A percentile compares a stretch with the other conserved stretches of the same genome.
phyloP scores from a whole-genome alignment of 2,329 filamentous ascomycete species.

The Neofusicoccum laricinum region DNA sequence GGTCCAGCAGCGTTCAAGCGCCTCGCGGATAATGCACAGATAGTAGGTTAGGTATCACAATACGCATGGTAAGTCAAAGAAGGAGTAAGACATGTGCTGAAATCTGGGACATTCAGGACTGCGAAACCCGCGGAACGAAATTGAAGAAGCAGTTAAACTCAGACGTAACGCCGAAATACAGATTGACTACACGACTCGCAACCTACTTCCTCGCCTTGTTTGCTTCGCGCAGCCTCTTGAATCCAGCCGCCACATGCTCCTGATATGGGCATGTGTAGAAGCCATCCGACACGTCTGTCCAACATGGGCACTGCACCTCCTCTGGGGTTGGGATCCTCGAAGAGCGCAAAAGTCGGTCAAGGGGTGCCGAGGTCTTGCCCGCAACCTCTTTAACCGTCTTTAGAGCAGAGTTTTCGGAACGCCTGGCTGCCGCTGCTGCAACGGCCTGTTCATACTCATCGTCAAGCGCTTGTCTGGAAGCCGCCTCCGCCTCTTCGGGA shows the following conservation, averaged over 20 bases:
- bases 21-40: neutral
- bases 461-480: neutral
- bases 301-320: neutral
- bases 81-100: too few species aligned
- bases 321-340: neutral
- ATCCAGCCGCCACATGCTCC: neutral
- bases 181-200: neutral
- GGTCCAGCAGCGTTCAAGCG: neutral
- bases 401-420: neutral
- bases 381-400: neutral
- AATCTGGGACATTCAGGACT: too few species aligned
- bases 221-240: neutral
- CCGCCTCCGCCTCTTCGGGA: neutral
- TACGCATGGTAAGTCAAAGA: neutral
- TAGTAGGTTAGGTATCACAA: neutral
- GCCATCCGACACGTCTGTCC: neutral
- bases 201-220: neutral
- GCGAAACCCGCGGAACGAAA: too few species aligned
- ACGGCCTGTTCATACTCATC: neutral
- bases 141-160: too few species aligned
- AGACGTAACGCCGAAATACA: neutral
- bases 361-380: neutral
- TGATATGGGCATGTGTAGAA: neutral
- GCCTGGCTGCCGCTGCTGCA: neutral
- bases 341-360: neutral